Conservation (phyloP, 768 basidiomycete species). For the Xerocomellus dryophilus region DNA sequence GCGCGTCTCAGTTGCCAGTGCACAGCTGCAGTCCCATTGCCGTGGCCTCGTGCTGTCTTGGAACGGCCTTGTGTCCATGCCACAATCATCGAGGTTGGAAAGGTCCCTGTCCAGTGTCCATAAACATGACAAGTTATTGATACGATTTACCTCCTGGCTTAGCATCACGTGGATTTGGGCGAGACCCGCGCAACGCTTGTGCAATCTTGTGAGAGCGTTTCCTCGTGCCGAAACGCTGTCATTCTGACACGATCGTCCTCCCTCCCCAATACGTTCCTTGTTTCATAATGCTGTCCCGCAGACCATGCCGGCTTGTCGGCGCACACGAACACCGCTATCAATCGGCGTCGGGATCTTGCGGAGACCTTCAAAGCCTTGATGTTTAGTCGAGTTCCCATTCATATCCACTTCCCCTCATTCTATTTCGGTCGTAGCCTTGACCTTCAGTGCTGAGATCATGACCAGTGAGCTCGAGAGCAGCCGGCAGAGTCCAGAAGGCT, state of each 20-base stretch:
- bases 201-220: background rate
- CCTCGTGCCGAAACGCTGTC: background rate
- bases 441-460: constrained; percentile 11
- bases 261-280: background rate
- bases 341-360: background rate
- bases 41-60: background rate
- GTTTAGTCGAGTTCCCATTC: background rate
- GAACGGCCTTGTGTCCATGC: background rate
- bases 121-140: background rate
- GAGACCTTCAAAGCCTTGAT: background rate
- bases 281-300: background rate
- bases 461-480: background rate
- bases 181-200: background rate
- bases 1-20: background rate
- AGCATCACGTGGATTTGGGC: background rate
- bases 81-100: background rate
- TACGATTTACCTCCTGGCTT: background rate
- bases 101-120: too few relatives aligned
- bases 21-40: background rate
- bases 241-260: background rate
- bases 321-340: background rate
- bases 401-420: background rate
- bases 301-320: too few relatives aligned
- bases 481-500: background rate
- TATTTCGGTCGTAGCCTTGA: background rate